Evolutionary conservation across 2,329 filamentous ascomycete genomes (phyloP).

Genomic region (Fusarium denticulatum): DNA sequence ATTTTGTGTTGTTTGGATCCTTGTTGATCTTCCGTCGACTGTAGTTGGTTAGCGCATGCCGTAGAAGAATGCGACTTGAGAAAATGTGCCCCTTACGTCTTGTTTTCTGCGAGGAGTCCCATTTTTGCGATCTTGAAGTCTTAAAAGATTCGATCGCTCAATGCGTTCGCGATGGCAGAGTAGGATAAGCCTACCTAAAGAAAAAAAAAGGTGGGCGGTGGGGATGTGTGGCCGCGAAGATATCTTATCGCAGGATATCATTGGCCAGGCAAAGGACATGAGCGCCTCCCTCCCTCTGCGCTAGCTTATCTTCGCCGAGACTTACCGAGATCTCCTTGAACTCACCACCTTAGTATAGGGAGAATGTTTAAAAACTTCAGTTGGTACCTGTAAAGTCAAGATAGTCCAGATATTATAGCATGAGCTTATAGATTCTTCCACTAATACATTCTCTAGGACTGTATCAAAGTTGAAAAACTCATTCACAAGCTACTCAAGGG

Average conservation of each 20-base stretch:
- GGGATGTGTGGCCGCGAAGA: conserved; percentile 36
- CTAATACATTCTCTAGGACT: not conserved
- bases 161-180: conserved; percentile 19
- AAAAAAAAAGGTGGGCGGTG: conserved; percentile 48
- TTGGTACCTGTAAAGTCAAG: not conserved
- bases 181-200: conserved; percentile 8
- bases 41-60: conserved; percentile 21
- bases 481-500: not conserved
- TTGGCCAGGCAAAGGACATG: conserved; percentile 33
- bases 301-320: conserved; percentile 30
- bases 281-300: not conserved
- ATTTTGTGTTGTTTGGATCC: conserved; percentile 96
- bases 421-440: not conserved
- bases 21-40: conserved; percentile 75
- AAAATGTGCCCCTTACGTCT: conserved; percentile 42
- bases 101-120: conserved; percentile 51
- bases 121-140: conserved; percentile 39
- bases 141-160: conserved; percentile 11
- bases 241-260: conserved; percentile 43
- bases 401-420: not conserved
- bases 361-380: not conserved
- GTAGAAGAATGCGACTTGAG: not conserved
- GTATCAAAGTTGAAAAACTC: not conserved
- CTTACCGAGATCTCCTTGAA: not conserved
- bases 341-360: not conserved